Evolutionary conservation across 495 filamentous ascomycete genomes (phyloP), one percentile per base, ranked within the genome.

Genomic region (Aspergillus leporis): DNA sequence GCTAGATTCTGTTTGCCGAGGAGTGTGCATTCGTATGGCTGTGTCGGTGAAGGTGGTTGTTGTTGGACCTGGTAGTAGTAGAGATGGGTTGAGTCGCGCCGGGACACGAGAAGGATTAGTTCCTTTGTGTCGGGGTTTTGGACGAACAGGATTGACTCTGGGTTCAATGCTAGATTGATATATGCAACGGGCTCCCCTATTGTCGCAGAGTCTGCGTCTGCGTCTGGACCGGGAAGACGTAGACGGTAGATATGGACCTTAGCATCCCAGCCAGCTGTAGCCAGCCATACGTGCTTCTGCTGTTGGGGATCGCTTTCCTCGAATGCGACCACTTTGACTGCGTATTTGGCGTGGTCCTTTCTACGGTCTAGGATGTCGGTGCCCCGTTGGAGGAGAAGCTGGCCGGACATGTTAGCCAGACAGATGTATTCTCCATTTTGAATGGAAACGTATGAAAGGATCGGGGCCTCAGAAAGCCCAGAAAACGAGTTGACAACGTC

Each of bases 231-330:
- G 1, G 62, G 49, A 32, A 69, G 58, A n/a, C 53, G 49, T 41
- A 74, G 32, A 16, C 32, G 56, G 65, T 89, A 88, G 21, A 89
- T 48, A 31, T 77, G 64, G 40, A 90, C 71, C 51, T 77, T 85
- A 6, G 77, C 66, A 63, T 90, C 87, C 84, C 88, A 90, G 4
- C 85, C 85, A 7, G 85, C 85, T 8, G 84, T 89, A 2, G 84
- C 83, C 53, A 89, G 60, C 74, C 83, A 82, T 14, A 69, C 41
- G 5, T 16, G 45, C 25, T 25, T 43, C 13, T 28, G 47, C 13
- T 28, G 47, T 14, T 22, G n/a, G 18, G 49, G 41, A 14, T 51
- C 50, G 16, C 59, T 49, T 45, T 77, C 66, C 47, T 76, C 65
- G 62, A 70, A 71, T 6, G 70, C 71, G 31, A 80, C 66, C 0